Evolutionary conservation across 768 basidiomycete species (phyloP), one percentile per base, ranked within the genome.

Genomic region (Auricularia sp.): DNA sequence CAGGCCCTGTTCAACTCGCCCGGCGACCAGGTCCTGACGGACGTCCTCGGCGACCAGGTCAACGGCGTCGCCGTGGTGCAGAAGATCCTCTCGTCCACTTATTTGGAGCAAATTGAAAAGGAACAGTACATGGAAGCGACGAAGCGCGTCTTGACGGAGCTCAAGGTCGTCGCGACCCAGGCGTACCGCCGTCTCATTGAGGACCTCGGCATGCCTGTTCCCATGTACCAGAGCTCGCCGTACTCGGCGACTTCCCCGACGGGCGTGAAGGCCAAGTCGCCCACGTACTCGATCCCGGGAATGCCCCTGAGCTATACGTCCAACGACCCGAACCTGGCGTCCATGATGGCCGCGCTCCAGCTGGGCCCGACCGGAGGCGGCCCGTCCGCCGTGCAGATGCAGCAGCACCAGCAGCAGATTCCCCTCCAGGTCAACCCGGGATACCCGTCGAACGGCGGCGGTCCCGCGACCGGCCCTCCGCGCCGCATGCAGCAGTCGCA

Each of bases 31-130:
- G 92, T 94, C 54, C 79, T 98, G 47, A 94, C 90, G 13, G 96
- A 98, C 71, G 91, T 98, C 56, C 80, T 99, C 68, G 89, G 89
- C 58, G 96, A 99, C 75, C 95, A 98, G 77, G 93, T 98, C 66
- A 95, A 97, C 73, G 95, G 95, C 33, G 89, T 96, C 62, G 88
- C 93, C 3, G 90, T 94, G 39, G 87, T 96, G 33, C 90, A 91
- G 76, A 98, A 98, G 75, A 90, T 98, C 67, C 75, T 98, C 68
- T 90, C 89, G 11, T 94, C 90, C 73, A 82, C 90, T 10, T 92
- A 89, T 78, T 81, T 98, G 67, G 89, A 93, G 61, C 83, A 85
- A 13, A 71, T 76, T 4, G 85, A 88, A 70, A 91, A 89, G 72
- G 78, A 79, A 16, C 78, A 77, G 54, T 90, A 91, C 69, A 78